Percentiles rank a stretch among this genome's conserved stretches.
Conservation (phyloP, 2,329 filamentous ascomycete genomes). For the Ilyonectria destructans region DNA sequence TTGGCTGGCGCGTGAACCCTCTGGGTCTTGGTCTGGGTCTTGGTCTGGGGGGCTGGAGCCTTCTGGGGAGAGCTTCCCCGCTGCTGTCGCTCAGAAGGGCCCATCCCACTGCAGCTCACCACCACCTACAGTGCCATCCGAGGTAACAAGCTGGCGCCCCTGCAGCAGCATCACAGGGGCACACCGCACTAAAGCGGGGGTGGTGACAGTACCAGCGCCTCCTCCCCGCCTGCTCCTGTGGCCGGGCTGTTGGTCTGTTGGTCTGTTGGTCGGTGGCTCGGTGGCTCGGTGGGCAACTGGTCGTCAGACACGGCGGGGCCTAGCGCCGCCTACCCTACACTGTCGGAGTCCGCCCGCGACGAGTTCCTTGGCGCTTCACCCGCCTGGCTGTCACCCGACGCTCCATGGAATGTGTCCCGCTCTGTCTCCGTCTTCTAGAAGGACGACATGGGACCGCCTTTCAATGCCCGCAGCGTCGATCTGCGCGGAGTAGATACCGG, state of each 20-base stretch:
- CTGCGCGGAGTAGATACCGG: not conserved
- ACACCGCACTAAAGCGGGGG: constrained; percentile 8
- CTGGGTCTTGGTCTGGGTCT: not conserved
- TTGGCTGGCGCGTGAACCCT: constrained; percentile 3
- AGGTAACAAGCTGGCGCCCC: not conserved
- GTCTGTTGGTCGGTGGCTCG: too few relatives aligned
- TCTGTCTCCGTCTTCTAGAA: constrained; percentile 22
- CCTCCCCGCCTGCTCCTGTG: constrained; percentile 15
- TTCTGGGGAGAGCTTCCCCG: constrained; percentile 11
- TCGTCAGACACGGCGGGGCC: not conserved
- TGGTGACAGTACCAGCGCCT: constrained; percentile 7
- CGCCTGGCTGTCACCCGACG: not conserved
- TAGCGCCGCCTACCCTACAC: not conserved
- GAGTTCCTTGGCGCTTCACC: not conserved
- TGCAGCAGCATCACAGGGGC: constrained; percentile 5
- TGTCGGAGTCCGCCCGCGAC: not conserved
- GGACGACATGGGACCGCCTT: constrained; percentile 9
- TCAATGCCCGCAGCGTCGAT: not conserved
- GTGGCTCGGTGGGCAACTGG: not conserved
- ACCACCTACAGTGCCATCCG: not conserved
- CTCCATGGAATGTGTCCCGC: not conserved
- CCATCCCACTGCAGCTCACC: not conserved
- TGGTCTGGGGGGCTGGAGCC: not conserved
- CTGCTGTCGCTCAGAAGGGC: not conserved
- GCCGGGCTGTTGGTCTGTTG: not conserved